A percentile compares a stretch with the other conserved stretches of the same genome.
These are phyloP conservation scores for Lojkania enalia DNA, from an alignment of 2,329 filamentous ascomycete species.

Conservation along the genomic window DNA sequence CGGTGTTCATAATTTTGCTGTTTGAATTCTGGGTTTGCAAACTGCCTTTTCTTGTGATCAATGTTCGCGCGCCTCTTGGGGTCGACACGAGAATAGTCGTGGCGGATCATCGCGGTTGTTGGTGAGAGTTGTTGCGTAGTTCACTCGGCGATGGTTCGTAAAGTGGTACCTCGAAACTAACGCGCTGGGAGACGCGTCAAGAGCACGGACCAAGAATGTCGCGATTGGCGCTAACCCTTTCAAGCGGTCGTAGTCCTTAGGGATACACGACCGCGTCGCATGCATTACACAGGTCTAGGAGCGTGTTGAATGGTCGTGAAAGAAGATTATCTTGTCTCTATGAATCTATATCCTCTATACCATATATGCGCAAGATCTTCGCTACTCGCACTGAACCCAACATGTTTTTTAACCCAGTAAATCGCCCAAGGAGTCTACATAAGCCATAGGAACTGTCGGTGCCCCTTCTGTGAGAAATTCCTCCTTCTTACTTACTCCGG, in stretches of 20 bases:
- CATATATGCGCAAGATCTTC: no score
- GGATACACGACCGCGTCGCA: no score
- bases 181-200: slow-evolving; percentile 10
- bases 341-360: slow-evolving; percentile 7
- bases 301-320: no score
- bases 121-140: slow-evolving; percentile 5
- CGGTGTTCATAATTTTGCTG: slow-evolving; percentile 80
- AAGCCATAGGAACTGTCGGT: slow-evolving; percentile 74
- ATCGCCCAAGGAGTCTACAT: slow-evolving; percentile 83
- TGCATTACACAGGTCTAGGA: no score
- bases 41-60: slow-evolving; percentile 84
- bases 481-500: slow-evolving; percentile 83
- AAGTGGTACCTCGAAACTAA: slow-evolving; percentile 7
- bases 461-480: slow-evolving; percentile 75
- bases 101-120: slow-evolving; percentile 40
- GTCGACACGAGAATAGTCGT: slow-evolving; percentile 51
- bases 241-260: no score
- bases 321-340: background rate
- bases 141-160: background rate
- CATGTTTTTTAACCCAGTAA: slow-evolving; percentile 57
- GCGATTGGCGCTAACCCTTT: background rate
- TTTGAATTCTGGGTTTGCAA: slow-evolving; percentile 75
- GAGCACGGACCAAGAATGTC: background rate
- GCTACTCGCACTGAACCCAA: background rate
- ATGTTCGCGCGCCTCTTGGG: slow-evolving; percentile 76